Base-by-base conservation (phyloP, 2,329 filamentous ascomycete species). In the Pyrenophora teres region DNA sequence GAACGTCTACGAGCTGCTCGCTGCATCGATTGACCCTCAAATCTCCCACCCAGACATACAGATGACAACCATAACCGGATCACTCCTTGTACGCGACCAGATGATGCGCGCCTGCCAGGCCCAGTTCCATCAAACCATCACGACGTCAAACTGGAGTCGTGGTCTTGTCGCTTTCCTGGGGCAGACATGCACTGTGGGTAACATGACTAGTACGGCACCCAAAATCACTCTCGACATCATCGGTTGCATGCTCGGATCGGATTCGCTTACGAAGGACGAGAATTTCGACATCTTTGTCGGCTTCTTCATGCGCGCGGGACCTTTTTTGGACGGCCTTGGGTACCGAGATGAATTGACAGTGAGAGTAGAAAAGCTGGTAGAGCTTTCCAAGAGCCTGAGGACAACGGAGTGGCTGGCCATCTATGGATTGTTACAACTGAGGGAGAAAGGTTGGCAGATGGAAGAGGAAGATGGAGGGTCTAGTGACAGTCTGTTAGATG, bases 221-320 rank as follows among this genome's bases (percentile, higher is more conserved):
- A 33, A 27, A 1, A 45, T 55, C 15, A 30, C 33, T 6, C 31
- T 51, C 3, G 12, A 48, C 18, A 35, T 55, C 10, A 1, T 55
- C 7, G 31, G 30, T 2, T 6, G 35, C 6, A 50, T 55, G 47
- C 13, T 55, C 1, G n/a, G 15, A 1, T 47, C 52, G 4, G 3
- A 3, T 12, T 10, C 16, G 2, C 36, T 47, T 1, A 27, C 41
- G n/a, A 9, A n/a, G 4, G 25, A 30, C 21, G 35, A 47, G 2
- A 51, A 51, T 12, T 39, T 55, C 7, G 43, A 47, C 15, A 19
- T 50, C 3, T 36, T 50, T 19, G n/a, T 55, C 6, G 40, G 35
- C 19, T 41, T 48, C 18, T 19, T 51, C 6, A 32, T 44, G 21
- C 12, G n/a, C 9, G 52, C 36, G 18, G 47, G 47, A 6, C 47